Base-by-base conservation (phyloP, 345 rosid species). In the Camelina laxa region DNA sequence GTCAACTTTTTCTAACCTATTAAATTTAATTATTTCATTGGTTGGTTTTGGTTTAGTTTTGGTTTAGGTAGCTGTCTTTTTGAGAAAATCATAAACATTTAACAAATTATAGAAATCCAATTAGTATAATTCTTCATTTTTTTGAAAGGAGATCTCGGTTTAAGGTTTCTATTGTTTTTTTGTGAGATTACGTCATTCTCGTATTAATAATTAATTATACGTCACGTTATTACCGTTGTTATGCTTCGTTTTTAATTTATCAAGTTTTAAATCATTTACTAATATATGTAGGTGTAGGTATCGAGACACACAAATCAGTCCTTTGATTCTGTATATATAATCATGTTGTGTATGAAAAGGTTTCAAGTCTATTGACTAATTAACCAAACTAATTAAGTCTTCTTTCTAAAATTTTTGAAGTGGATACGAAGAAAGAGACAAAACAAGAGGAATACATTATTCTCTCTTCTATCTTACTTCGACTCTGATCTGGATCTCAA, bases 391-490 rank as follows among this genome's bases (percentile, higher is more conserved):
- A 58, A 24, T 48, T 42, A 19, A 35, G 38, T 24, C 19, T 13
- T 75, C 54, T 66, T 74, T 58, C 60, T 17, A 36, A 65, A 16
- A 20, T 17, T 19, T 19, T 19, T 19, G 33, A 47, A 70, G 33
- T 56, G 31, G 56, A 55, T 13, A 19, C 2, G 14, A 70, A 70
- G 60, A 76, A 76, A 69, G 75, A 69, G 60, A 76, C 70, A 69
- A 69, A 69, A 69, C 15, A 39, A 59, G 20, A 7, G 50, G 47
- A 30, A 53, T 19, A 24, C 49, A 64, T 64, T 57, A 57, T 55
- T 48, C 12, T 69, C 35, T 64, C 76, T 77, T 77, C 76, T 61
- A 56, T 48, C 71, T 64, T 63, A 70, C 67, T 70, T 48, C 60
- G 8, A 57, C 60, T 56, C 62, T 70, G 54, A 10, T 63, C 56